Evolutionary conservation across 179 eudicot species (phyloP).

Genomic region (Carnegiea gigantea): DNA sequence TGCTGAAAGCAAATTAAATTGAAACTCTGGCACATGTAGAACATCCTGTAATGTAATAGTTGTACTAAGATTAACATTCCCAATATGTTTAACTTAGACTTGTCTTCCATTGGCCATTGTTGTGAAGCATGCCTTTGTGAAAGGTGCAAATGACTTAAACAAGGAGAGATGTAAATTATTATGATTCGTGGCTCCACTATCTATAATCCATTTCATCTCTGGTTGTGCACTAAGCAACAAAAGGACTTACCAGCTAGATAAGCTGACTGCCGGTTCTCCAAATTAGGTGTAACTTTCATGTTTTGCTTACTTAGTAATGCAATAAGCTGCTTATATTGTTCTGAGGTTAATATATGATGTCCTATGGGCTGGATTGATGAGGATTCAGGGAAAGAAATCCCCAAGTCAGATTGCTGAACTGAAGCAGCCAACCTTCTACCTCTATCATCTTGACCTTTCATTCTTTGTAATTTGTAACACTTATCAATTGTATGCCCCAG

Average conservation of each 20-base stretch:
- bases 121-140: background rate
- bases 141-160: background rate
- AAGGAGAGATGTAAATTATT: background rate
- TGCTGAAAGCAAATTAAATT: no score
- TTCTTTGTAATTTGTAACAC: no score
- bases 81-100: background rate
- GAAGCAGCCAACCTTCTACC: no score
- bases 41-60: background rate
- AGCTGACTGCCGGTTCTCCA: background rate
- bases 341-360: no score
- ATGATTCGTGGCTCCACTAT: background rate
- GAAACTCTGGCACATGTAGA: background rate
- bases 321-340: no score
- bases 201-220: background rate
- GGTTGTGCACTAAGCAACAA: background rate
- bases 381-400: no score
- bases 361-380: no score
- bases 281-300: background rate
- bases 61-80: background rate
- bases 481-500: no score
- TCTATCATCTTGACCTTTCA: no score
- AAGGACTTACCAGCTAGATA: background rate
- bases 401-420: no score
- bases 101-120: slow-evolving; percentile 5
- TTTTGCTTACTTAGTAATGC: background rate